Conservation (phyloP, 2,329 filamentous ascomycete genomes). For the Orbilia brochopaga region DNA sequence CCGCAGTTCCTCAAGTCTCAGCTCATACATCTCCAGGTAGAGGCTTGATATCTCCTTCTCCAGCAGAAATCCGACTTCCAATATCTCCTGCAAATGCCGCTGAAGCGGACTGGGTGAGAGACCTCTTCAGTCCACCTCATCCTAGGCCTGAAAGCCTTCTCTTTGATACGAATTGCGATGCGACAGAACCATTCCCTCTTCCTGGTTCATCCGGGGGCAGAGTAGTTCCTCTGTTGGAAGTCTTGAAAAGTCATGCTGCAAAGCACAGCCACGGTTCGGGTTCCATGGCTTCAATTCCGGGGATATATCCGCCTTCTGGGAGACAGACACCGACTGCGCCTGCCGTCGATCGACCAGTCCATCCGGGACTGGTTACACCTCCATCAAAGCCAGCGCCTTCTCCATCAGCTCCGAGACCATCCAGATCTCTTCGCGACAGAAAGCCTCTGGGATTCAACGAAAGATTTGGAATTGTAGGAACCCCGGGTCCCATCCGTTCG, state of each 20-base stretch:
- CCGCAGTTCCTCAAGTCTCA: not conserved
- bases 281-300: not conserved
- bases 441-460: not conserved
- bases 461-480: not conserved
- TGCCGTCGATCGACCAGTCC: not conserved
- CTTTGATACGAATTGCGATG: not conserved
- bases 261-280: not conserved
- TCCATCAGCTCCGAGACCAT: constrained; percentile 26
- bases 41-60: not conserved
- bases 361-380: constrained; percentile 20
- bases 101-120: not conserved
- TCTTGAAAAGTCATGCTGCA: not conserved
- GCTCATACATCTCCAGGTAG: not conserved
- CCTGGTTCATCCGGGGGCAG: too few relatives aligned
- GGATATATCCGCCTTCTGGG: not conserved
- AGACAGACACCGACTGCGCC: not conserved
- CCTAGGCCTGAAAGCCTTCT: not conserved
- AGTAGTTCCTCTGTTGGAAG: too few relatives aligned
- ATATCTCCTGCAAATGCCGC: not conserved
- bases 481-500: constrained; percentile 4
- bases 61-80: not conserved
- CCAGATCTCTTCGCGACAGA: not conserved
- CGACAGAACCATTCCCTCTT: too few relatives aligned
- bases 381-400: constrained; percentile 21
- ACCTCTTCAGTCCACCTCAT: not conserved